Evolutionary conservation across 495 filamentous ascomycete species (phyloP), one percentile per base, ranked within the genome.

Genomic region (Daldinia childiae): DNA sequence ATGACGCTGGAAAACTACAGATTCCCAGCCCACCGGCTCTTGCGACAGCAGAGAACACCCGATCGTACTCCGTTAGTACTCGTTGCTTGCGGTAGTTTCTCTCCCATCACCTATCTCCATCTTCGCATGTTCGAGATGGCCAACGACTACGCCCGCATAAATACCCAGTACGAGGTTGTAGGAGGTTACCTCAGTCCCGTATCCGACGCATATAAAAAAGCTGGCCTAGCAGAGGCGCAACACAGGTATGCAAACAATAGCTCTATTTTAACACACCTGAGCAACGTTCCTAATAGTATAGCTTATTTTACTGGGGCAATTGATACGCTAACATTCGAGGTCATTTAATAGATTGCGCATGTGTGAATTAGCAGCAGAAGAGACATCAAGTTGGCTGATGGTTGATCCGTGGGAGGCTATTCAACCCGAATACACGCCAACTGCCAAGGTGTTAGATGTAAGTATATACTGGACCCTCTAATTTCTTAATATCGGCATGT

Each of bases 11-110:
- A 63, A 81, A 88, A 73, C 63, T 97, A 97, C 81, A 82, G 76
- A 59, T 96, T 97, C 74, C 94, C 94, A 2, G 82, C 84, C 38
- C 76, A 88, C 45, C 88, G 93, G 58, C 81, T 97, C 30, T 88
- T 87, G 80, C 87, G 82, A 57, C 86, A 83, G n/a, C 90, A 95
- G 80, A 83, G 80, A 26, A 85, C 92, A 69, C 79, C 89, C 7
- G 84, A 85, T 48, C 93, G 91, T 81, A 95, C 86, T 1, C 93
- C 93, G 0, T 81, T 97, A 6, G 87, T 95, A 12, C 85, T 97
- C 43, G 91, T 98, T 43, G 92, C 93, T 38, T 97, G 94, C 79
- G 95, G 95, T 41, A 95, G 92, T 52, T 98, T 97, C 82, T 92
- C 89, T 3, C 94, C 93, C 17, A 89, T 91, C 71, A 97, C 93